Percentiles rank a stretch among this genome's conserved stretches.
Conservation (phyloP, 441 rosid genomes). For the Gossypium gossypioides region DNA sequence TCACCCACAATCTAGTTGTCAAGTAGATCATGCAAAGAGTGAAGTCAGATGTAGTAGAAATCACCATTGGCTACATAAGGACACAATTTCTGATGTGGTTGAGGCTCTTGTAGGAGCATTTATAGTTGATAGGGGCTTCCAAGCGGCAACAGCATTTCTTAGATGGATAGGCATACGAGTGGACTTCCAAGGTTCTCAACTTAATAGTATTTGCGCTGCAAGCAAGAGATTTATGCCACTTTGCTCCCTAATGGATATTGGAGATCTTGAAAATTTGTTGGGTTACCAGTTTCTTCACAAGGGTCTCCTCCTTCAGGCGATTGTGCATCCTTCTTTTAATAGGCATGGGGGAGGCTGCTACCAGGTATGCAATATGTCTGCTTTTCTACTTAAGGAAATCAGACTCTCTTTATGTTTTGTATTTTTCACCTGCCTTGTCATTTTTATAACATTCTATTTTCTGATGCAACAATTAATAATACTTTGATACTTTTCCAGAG, state of each 20-base stretch:
- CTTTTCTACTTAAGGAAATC: slow-evolving; percentile 4
- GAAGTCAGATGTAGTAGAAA: slow-evolving; percentile 71
- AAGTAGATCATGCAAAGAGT: slow-evolving; percentile 24
- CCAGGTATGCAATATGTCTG: slow-evolving; percentile 42
- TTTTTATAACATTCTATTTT: slow-evolving; percentile 10
- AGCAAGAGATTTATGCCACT: slow-evolving; percentile 58
- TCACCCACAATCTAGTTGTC: slow-evolving; percentile 31
- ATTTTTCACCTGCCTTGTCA: not conserved
- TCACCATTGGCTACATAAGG: slow-evolving; percentile 77
- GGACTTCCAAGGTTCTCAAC: slow-evolving; percentile 52
- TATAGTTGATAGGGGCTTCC: slow-evolving; percentile 83
- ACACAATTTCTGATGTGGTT: slow-evolving; percentile 84
- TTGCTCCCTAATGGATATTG: slow-evolving; percentile 33
- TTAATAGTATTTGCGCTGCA: slow-evolving; percentile 41
- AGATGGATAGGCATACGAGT: slow-evolving; percentile 77
- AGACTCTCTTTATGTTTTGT: not conserved
- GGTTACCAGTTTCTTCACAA: slow-evolving; percentile 50
- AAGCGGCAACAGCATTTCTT: slow-evolving; percentile 70
- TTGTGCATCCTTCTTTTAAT: slow-evolving; percentile 86
- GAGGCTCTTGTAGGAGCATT: slow-evolving; percentile 96
- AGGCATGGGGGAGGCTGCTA: slow-evolving; percentile 91
- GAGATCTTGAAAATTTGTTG: slow-evolving; percentile 42
- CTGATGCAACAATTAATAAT: slow-evolving; percentile 18
- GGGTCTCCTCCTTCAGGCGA: slow-evolving; percentile 83
- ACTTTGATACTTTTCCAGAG: slow-evolving; percentile 44